A percentile compares a stretch with the other conserved stretches of the same genome.
Evolutionary conservation across 768 basidiomycete species (phyloP).

Genomic region (Ramaria rubella): DNA sequence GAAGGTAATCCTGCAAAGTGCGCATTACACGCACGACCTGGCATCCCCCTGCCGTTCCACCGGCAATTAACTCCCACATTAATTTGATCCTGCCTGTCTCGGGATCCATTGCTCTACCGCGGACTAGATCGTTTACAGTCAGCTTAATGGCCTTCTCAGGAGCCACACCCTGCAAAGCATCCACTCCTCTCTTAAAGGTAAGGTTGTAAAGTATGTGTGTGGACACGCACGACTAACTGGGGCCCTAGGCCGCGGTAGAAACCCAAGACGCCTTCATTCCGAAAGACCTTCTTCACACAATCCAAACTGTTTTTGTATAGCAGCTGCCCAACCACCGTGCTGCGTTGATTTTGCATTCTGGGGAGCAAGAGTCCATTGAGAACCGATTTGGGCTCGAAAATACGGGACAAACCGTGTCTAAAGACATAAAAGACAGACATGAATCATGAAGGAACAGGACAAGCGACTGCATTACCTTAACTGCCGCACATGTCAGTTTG

Average conservation of each 20-base stretch:
- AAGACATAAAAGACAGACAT: background rate
- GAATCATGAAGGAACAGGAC: background rate
- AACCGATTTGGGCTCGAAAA: background rate
- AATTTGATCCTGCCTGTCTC: constrained; percentile 92
- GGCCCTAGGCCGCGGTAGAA: constrained; percentile 97
- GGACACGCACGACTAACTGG: constrained; percentile 68
- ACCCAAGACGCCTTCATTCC: constrained; percentile 89
- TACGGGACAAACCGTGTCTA: constrained; percentile 59
- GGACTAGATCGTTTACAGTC: constrained; percentile 90
- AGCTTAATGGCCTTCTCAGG: constrained; percentile 98
- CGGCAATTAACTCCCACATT: constrained; percentile 87
- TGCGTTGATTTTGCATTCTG: constrained; percentile 97
- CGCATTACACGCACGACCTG: constrained; percentile 74
- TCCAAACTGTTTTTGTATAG: constrained; percentile 95
- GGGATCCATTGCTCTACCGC: constrained; percentile 79
- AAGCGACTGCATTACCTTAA: constrained; percentile 6
- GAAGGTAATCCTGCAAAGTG: constrained; percentile 8
- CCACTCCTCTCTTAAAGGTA: constrained; percentile 3
- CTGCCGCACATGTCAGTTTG: background rate
- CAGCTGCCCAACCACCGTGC: constrained; percentile 92
- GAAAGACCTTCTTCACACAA: constrained; percentile 88
- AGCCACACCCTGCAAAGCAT: constrained; percentile 66
- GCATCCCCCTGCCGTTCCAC: constrained; percentile 90
- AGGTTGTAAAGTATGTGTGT: background rate
- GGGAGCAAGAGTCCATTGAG: background rate